phyloP scores from a whole-genome alignment of 2,329 filamentous ascomycete genomes.

The Xylariaceae sp. region DNA sequence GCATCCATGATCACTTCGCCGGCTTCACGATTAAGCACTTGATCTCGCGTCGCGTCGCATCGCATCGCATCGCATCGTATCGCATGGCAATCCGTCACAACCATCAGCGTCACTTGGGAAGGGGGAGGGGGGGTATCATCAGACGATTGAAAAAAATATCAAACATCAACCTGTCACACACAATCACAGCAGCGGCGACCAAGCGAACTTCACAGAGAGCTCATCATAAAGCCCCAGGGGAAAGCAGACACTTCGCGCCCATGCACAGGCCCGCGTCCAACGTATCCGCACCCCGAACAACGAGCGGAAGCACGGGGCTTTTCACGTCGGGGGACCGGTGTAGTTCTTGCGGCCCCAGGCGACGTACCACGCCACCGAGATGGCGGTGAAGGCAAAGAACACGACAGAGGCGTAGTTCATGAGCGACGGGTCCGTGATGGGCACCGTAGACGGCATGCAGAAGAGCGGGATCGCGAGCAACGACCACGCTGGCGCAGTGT shows the following conservation, averaged over 20 bases:
- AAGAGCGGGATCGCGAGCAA: constrained; percentile 66
- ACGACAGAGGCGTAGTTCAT: constrained; percentile 76
- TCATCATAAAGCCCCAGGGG: too few species aligned
- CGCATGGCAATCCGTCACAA: constrained; percentile 1
- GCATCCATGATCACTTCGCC: too few species aligned
- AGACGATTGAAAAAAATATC: constrained; percentile 7
- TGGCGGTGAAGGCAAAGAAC: constrained; percentile 60
- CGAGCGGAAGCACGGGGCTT: too few species aligned
- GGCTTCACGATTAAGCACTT: background rate
- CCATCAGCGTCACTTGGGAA: constrained; percentile 1
- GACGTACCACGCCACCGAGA: constrained; percentile 64
- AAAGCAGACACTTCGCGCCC: too few species aligned
- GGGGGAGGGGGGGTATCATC: constrained; percentile 9
- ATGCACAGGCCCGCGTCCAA: too few species aligned
- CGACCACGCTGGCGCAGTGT: constrained; percentile 53
- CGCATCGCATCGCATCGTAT: constrained; percentile 1
- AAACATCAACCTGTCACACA: too few species aligned
- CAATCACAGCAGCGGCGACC: too few species aligned
- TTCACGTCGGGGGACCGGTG: constrained; percentile 50
- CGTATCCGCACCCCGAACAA: too few species aligned
- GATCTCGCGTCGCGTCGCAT: background rate
- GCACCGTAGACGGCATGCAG: constrained; percentile 65
- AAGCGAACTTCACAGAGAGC: too few species aligned
- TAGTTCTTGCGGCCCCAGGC: constrained; percentile 68
- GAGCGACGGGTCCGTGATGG: constrained; percentile 46